phyloP scores from a whole-genome alignment of 164 flowering plant genomes.

The Houttuynia cordata region DNA sequence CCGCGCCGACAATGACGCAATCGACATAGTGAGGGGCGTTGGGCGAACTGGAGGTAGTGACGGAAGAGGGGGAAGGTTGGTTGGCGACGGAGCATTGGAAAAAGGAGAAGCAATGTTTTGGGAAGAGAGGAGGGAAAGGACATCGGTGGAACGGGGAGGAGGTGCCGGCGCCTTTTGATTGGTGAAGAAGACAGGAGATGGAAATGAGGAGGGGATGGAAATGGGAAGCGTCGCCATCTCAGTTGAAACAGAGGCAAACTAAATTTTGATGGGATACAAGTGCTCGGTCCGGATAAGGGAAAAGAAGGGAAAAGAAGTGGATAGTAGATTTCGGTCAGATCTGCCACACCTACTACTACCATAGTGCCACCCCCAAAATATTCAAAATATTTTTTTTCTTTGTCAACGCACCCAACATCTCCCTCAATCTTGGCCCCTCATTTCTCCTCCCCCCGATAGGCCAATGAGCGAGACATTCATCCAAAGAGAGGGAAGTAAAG shows the following conservation, averaged over 20 bases:
- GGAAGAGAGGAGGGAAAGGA: neutral
- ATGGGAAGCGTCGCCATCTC: neutral
- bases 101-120: neutral
- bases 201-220: neutral
- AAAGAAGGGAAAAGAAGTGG: too few species aligned
- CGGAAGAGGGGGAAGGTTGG: conserved; percentile 14
- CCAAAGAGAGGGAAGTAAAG: too few species aligned
- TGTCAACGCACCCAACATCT: too few species aligned
- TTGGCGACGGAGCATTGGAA: conserved; percentile 17
- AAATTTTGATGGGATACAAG: too few species aligned
- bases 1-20: conserved; percentile 80
- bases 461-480: neutral
- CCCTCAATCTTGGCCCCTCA: too few species aligned
- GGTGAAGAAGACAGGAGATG: neutral
- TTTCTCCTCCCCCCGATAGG: too few species aligned
- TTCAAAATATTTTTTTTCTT: too few species aligned
- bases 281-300: too few species aligned
- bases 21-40: conserved; percentile 22
- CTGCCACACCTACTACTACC: too few species aligned
- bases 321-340: too few species aligned
- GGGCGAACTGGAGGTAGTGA: conserved; percentile 8
- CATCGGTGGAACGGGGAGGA: neutral
- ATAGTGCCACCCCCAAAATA: too few species aligned
- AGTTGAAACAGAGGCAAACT: too few species aligned
- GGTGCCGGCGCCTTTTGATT: neutral